Evolutionary conservation across 768 basidiomycete genomes (phyloP).

Genomic region (Mycena filopes): DNA sequence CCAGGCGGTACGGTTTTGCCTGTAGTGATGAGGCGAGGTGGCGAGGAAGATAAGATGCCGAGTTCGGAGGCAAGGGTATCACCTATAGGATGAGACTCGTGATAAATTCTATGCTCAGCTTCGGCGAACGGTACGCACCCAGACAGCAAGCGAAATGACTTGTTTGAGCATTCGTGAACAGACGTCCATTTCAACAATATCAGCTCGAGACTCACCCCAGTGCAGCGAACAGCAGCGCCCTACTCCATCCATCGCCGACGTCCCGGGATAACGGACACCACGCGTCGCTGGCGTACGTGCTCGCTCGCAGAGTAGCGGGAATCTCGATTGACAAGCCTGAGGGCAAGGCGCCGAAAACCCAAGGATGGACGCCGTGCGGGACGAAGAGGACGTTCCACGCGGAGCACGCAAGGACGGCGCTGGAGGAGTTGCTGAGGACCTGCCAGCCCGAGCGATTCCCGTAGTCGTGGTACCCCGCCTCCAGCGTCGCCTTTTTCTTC

Average conservation of each 20-base stretch:
- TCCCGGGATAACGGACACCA: constrained; percentile 74
- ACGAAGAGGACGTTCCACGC: constrained; percentile 74
- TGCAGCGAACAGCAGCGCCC: constrained; percentile 68
- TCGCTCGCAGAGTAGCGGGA: constrained; percentile 22
- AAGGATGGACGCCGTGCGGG: constrained; percentile 52
- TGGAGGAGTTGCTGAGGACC: constrained; percentile 83
- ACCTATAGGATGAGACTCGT: too few species aligned
- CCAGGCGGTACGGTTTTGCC: constrained; percentile 81
- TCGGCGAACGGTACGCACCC: too few species aligned
- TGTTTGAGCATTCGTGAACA: constrained; percentile 23
- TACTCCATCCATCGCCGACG: constrained; percentile 63
- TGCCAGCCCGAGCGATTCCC: constrained; percentile 85
- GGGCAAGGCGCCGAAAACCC: constrained; percentile 37
- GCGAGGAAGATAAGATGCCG: constrained; percentile 80
- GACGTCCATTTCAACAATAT: not conserved
- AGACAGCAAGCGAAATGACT: constrained; percentile 92
- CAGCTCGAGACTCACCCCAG: constrained; percentile 63
- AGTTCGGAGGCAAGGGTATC: constrained; percentile 95
- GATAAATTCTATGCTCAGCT: too few species aligned
- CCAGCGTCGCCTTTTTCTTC: constrained; percentile 75
- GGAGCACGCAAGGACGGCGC: constrained; percentile 67
- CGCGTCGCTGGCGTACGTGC: constrained; percentile 48
- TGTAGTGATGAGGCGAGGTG: constrained; percentile 84
- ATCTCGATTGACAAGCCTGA: constrained; percentile 38
- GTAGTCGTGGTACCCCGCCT: constrained; percentile 79